These are phyloP conservation scores for Tuber calosporum DNA, from an alignment of 495 filamentous ascomycete species.

Conservation along the genomic window DNA sequence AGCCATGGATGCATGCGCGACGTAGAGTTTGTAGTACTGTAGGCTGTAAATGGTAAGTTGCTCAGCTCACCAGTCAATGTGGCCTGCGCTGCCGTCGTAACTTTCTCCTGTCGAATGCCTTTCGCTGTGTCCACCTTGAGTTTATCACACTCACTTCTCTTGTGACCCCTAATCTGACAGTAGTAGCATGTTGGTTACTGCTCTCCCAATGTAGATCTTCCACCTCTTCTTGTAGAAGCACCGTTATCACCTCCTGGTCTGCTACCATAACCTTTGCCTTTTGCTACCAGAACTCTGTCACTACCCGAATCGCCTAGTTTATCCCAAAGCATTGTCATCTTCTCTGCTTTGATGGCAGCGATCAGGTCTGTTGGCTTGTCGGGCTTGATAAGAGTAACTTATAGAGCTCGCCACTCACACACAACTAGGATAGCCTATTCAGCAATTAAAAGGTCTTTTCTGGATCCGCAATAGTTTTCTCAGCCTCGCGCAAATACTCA, in stretches of 20 bases:
- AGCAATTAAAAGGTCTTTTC: neutral
- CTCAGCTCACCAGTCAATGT: too few species aligned
- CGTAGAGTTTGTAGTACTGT: too few species aligned
- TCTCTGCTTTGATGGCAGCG: too few species aligned
- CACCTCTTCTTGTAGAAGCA: neutral
- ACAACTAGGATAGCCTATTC: neutral
- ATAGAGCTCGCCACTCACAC: neutral
- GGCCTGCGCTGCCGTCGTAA: too few species aligned
- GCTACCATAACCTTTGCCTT: neutral
- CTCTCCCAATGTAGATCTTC: too few species aligned
- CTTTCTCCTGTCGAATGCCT: too few species aligned
- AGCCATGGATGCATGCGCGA: too few species aligned
- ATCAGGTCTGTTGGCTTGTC: neutral
- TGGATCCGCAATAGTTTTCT: too few species aligned
- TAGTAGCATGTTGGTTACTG: neutral
- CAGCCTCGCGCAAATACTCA: too few species aligned
- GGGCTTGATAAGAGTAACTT: neutral
- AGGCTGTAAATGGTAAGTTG: too few species aligned
- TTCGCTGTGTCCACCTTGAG: neutral
- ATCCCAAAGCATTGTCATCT: neutral
- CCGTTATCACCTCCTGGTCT: too few species aligned
- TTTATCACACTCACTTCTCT: neutral
- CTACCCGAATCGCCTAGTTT: neutral
- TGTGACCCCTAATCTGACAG: neutral
- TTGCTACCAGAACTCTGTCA: neutral